A percentile compares a stretch with the other conserved stretches of the same genome.
Conservation (phyloP, 352 stramenopile species). For the Phytopythium boreale region DNA sequence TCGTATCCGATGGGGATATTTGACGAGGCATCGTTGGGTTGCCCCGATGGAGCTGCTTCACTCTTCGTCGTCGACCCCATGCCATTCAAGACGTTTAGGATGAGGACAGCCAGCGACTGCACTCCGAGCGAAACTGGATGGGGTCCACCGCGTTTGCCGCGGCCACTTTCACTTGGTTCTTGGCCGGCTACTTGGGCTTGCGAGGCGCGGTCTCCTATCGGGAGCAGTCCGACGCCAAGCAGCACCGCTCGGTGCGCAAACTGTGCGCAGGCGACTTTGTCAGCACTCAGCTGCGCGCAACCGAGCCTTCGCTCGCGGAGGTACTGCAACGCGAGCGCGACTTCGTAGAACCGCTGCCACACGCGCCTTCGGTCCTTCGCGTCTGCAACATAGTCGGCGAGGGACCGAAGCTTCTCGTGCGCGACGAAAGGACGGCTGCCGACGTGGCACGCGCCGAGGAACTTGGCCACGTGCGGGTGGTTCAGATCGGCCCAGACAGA, state of each 20-base stretch:
- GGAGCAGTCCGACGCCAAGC: not conserved
- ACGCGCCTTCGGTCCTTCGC: not conserved
- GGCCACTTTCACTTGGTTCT: not conserved
- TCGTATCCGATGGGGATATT: not conserved
- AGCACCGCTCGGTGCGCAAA: not conserved
- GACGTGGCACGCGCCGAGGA: slow-evolving; percentile 24
- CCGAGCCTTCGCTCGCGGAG: slow-evolving; percentile 13
- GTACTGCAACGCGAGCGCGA: slow-evolving; percentile 26
- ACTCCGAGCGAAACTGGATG: not conserved
- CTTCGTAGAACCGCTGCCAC: slow-evolving; percentile 21
- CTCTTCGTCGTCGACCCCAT: not conserved
- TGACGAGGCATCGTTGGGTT: no score
- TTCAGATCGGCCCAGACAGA: slow-evolving; percentile 21
- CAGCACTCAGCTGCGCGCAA: not conserved
- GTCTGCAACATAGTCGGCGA: not conserved
- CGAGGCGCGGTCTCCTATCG: not conserved
- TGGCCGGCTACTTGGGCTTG: not conserved
- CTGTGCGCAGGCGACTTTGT: not conserved
- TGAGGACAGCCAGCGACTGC: not conserved
- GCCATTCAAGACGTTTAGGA: not conserved
- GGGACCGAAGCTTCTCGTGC: slow-evolving; percentile 11
- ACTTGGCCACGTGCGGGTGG: slow-evolving; percentile 25
- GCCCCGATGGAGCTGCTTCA: not conserved
- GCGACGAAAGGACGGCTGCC: slow-evolving; percentile 20
- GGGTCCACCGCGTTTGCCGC: not conserved